Evolutionary conservation across 108 stramenopile species (phyloP).

Genomic region (Skeletonema marinoi): DNA sequence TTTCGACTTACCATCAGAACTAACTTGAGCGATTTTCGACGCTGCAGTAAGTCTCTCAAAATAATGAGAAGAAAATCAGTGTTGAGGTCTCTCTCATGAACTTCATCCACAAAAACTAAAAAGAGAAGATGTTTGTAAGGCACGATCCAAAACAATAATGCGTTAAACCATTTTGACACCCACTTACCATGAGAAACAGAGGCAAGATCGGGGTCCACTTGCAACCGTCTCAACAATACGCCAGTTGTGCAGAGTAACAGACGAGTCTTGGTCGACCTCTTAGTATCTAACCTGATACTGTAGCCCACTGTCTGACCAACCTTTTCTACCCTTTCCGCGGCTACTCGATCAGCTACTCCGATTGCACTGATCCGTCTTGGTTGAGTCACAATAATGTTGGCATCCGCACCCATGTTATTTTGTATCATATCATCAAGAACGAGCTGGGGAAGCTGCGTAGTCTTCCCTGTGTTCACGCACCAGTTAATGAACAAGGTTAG

Average conservation of each 20-base stretch:
- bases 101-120: constrained; percentile 82
- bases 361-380: constrained; percentile 92
- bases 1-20: constrained; percentile 72
- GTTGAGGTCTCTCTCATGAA: constrained; percentile 87
- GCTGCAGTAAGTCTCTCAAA: constrained; percentile 72
- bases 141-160: neutral
- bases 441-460: constrained; percentile 5
- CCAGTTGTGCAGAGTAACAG: constrained; percentile 91
- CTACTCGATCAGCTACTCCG: constrained; percentile 90
- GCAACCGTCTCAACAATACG: constrained; percentile 83
- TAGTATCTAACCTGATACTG: constrained; percentile 84
- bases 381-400: constrained; percentile 91
- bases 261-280: constrained; percentile 63
- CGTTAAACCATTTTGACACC: neutral
- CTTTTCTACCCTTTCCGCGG: constrained; percentile 69
- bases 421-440: constrained; percentile 83
- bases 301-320: constrained; percentile 88
- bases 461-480: neutral
- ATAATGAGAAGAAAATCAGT: constrained; percentile 92
- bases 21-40: constrained; percentile 77
- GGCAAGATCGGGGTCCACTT: constrained; percentile 72
- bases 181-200: constrained; percentile 59
- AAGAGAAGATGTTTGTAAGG: neutral
- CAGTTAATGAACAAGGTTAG: constrained; percentile 28
- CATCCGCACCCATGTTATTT: constrained; percentile 66